Evolutionary conservation across 768 basidiomycete species (phyloP), one percentile per base, ranked within the genome.

Genomic region (Pisolithus albus): DNA sequence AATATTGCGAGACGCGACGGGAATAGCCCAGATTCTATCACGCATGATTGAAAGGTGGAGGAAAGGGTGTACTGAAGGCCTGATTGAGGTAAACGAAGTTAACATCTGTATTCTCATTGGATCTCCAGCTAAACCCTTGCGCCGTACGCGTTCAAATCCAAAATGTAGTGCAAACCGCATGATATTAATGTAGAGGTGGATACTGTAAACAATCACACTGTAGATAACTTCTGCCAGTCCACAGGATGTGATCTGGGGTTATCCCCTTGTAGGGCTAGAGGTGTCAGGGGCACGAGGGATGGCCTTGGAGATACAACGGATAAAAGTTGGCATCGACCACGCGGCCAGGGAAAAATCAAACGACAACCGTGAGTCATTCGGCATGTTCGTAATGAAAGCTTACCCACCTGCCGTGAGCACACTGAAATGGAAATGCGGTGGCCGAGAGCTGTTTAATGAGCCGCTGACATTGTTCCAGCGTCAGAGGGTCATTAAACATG

Each of bases 401-500:
- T 36, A 47, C 56, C 41, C 53, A 86, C 89, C 89, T 77, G 63
- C 95, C 96, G 68, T 99, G 96, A 30, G 96, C 96, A 70, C 96
- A 99, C 64, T 91, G 90, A 68, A 96, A 97, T 2, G 95, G 94
- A 60, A 90, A 86, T 4, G 77, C 75, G 2, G 92, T 91, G 54
- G 76, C 65, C 8, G 84, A 75, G 26, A 99, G 75, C 56, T 82
- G 77, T 6, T 62, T 59, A 42, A 98, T 74, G 39, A 99, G 77
- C 44, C 74, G 70, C 57, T 77, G 64, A 64, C 91, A 90, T 62
- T 96, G 91, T 34, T 74, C 74, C 7, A 70, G 49, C 13, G 73
- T 80, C 46, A 99, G 73, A 0, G 74, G 52, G 64, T 98, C 94
- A 58, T 94, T 94, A 75, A 96, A 96, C 92, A 97, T 96, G 67